Evolutionary conservation across 2,329 filamentous ascomycete genomes (phyloP).

Genomic region (Xylariaceae sp.): DNA sequence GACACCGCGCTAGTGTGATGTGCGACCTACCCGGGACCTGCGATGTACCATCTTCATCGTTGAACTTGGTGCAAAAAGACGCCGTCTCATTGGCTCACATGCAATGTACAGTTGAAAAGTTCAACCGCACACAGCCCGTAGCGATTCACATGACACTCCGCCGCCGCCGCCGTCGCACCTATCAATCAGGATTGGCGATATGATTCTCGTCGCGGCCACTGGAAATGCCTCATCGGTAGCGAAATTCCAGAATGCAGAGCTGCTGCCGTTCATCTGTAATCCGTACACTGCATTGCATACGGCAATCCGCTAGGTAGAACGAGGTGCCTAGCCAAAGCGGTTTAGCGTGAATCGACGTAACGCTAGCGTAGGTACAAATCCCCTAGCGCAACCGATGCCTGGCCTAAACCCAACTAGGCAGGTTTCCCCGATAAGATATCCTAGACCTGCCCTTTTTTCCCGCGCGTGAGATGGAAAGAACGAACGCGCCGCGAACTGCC

Average conservation of each 20-base stretch:
- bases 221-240: not conserved
- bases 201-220: not conserved
- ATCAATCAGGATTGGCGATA: not conserved
- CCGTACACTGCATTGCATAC: not conserved
- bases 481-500: too few species aligned
- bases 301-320: not conserved
- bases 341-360: not conserved
- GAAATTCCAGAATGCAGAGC: not conserved
- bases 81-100: not conserved
- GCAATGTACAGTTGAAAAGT: not conserved
- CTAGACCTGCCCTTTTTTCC: too few species aligned
- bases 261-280: not conserved
- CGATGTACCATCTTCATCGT: not conserved
- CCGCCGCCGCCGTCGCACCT: not conserved
- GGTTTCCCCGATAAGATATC: too few species aligned
- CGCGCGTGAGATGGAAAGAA: too few species aligned
- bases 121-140: not conserved
- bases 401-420: too few species aligned
- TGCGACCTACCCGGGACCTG: not conserved
- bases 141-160: not conserved
- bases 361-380: not conserved
- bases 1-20: not conserved
- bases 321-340: not conserved
- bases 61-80: not conserved
- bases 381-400: too few species aligned